Conservation (phyloP, 1,284 basidiomycete genomes). For the Apiotrichum domesticum region DNA sequence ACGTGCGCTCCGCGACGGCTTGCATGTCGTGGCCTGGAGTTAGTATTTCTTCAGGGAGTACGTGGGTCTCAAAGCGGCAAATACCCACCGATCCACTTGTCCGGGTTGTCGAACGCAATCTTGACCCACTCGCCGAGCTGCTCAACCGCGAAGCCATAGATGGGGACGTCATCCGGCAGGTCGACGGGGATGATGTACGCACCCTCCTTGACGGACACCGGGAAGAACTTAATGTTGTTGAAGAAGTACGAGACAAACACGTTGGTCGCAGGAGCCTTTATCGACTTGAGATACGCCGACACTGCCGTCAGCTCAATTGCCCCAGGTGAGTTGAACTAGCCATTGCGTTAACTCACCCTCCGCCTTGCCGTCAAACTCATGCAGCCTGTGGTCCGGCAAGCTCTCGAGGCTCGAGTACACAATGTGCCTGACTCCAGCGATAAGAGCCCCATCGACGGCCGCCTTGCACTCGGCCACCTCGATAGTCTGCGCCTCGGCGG, state of each 20-base stretch:
- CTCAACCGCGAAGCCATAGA: conserved; percentile 23
- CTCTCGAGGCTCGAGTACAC: conserved; percentile 11
- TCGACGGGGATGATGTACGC: conserved; percentile 14
- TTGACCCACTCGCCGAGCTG: conserved; percentile 32
- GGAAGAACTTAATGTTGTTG: conserved; percentile 4
- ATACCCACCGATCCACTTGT: conserved; percentile 25
- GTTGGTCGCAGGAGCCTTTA: conserved; percentile 17
- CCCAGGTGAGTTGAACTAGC: no score
- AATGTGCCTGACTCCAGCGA: not conserved
- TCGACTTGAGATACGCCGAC: conserved; percentile 22
- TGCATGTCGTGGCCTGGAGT: no score
- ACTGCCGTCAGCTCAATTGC: conserved; percentile 4
- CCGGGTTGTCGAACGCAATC: conserved; percentile 26
- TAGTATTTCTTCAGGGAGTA: no score
- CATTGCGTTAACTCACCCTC: no score
- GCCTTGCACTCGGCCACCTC: not conserved
- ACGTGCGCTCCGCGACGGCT: no score
- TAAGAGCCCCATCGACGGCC: not conserved
- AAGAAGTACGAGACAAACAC: conserved; percentile 19
- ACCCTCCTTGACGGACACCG: conserved; percentile 5
- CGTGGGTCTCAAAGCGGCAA: no score
- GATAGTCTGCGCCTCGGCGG: not conserved
- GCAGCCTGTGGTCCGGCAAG: not conserved
- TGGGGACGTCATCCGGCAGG: conserved; percentile 24
- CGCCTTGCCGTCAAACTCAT: not conserved